Evolutionary conservation across 2,329 filamentous ascomycete species (phyloP).

Genomic region (Fusarium subglutinans): DNA sequence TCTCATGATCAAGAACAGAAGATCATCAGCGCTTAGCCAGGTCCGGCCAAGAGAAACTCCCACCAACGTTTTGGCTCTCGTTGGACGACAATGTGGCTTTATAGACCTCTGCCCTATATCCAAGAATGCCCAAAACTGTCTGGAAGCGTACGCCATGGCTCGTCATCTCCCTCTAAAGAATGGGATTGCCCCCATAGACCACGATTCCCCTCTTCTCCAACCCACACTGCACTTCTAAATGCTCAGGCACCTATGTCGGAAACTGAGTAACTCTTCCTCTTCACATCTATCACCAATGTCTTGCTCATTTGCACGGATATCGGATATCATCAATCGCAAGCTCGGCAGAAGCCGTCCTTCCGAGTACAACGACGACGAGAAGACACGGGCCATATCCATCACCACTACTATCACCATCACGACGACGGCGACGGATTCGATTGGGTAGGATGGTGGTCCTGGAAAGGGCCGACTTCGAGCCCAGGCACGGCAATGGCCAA

Average conservation of each 20-base stretch:
- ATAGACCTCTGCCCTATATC: neutral
- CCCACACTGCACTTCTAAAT: neutral
- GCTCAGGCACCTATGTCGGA: neutral
- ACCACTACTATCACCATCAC: slow-evolving; percentile 31
- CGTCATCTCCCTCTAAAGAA: slow-evolving; percentile 5
- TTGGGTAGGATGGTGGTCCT: slow-evolving; percentile 16
- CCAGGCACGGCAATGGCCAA: slow-evolving; percentile 2
- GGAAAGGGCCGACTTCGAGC: neutral
- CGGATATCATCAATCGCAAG: slow-evolving; percentile 32
- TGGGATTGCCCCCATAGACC: neutral
- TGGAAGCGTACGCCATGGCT: slow-evolving; percentile 7
- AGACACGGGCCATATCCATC: slow-evolving; percentile 26
- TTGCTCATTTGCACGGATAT: slow-evolving; percentile 31
- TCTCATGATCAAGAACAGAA: neutral
- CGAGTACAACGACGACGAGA: slow-evolving; percentile 18
- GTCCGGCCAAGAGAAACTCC: slow-evolving; percentile 4
- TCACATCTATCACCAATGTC: slow-evolving; percentile 12
- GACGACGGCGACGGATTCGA: slow-evolving; percentile 11
- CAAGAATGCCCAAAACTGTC: neutral
- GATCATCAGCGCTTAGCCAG: slow-evolving; percentile 7
- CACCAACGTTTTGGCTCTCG: neutral
- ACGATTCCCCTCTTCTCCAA: neutral
- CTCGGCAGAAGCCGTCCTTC: slow-evolving; percentile 27
- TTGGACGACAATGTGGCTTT: neutral
- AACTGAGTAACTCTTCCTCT: neutral